Evolutionary conservation across 2,329 filamentous ascomycete genomes (phyloP).

Genomic region (Ploettnerulaceae sp.): DNA sequence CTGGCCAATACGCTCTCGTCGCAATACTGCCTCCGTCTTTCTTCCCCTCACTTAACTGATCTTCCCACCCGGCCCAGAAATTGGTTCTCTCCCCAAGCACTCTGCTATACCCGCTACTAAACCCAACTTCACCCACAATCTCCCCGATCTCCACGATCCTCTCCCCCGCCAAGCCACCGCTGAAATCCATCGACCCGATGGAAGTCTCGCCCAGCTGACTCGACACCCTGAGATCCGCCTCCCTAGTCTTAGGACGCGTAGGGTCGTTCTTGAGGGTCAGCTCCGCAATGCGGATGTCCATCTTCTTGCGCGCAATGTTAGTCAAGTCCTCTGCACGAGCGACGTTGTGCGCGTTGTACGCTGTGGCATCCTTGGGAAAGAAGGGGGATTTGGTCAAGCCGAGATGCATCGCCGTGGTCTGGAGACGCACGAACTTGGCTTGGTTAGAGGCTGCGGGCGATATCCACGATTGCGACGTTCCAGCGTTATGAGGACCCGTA

Average conservation of each 20-base stretch:
- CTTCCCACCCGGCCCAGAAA: slow-evolving; percentile 6
- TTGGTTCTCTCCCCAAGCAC: slow-evolving; percentile 3
- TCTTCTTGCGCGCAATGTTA: background rate
- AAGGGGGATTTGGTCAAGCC: background rate
- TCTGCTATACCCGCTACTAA: background rate
- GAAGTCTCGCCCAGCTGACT: background rate
- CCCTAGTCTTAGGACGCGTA: background rate
- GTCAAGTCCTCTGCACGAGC: background rate
- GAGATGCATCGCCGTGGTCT: background rate
- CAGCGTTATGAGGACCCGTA: background rate
- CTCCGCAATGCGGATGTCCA: background rate
- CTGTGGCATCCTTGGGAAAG: background rate
- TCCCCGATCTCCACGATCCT: background rate
- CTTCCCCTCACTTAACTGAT: background rate
- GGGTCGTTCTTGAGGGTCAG: too few species aligned
- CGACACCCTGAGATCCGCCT: background rate
- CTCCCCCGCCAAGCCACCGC: background rate
- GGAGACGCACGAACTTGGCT: background rate
- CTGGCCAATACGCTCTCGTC: slow-evolving; percentile 9
- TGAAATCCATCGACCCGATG: background rate
- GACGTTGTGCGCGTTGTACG: slow-evolving; percentile 1
- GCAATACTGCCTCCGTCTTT: background rate
- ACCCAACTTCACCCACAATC: background rate
- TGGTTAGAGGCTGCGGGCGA: slow-evolving; percentile 2
- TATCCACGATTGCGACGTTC: slow-evolving; percentile 6